A percentile compares a stretch with the other conserved stretches of the same genome.
Evolutionary conservation across 441 rosid species (phyloP).

Genomic region (Gossypium gossypioides): DNA sequence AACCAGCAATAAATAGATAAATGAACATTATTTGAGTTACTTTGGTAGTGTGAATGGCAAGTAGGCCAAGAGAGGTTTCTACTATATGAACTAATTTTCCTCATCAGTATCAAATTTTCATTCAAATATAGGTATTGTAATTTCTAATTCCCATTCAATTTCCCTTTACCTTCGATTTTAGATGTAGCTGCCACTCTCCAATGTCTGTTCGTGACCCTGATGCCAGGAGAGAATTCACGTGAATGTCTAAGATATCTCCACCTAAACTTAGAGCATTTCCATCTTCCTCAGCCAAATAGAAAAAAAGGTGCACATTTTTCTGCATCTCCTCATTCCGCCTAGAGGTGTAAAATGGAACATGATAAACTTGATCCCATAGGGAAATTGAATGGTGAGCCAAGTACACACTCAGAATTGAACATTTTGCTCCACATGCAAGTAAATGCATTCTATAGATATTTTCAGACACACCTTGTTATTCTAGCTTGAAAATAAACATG

Average conservation of each 20-base stretch:
- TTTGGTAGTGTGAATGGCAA: background rate
- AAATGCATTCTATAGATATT: background rate
- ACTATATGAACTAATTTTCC: slow-evolving; percentile 5
- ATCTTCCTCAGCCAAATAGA: slow-evolving; percentile 89
- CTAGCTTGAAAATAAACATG: background rate
- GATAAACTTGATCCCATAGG: background rate
- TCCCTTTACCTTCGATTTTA: slow-evolving; percentile 54
- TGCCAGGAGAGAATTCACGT: slow-evolving; percentile 57
- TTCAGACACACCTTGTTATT: background rate
- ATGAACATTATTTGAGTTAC: background rate
- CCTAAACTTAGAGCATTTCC: slow-evolving; percentile 56
- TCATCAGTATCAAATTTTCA: background rate
- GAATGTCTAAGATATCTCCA: slow-evolving; percentile 30
- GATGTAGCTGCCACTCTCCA: slow-evolving; percentile 86
- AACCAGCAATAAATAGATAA: background rate
- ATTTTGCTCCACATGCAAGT: background rate
- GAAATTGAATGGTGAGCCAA: background rate
- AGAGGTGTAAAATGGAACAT: slow-evolving; percentile 25
- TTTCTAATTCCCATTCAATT: slow-evolving; percentile 6
- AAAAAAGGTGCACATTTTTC: slow-evolving; percentile 68
- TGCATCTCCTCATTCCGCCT: slow-evolving; percentile 37
- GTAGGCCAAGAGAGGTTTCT: background rate
- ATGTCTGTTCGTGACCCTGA: slow-evolving; percentile 68
- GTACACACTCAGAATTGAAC: background rate
- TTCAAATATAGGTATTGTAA: background rate